Evolutionary conservation across 2,329 filamentous ascomycete genomes (phyloP).

Genomic region (Metarhizium guizhouense): DNA sequence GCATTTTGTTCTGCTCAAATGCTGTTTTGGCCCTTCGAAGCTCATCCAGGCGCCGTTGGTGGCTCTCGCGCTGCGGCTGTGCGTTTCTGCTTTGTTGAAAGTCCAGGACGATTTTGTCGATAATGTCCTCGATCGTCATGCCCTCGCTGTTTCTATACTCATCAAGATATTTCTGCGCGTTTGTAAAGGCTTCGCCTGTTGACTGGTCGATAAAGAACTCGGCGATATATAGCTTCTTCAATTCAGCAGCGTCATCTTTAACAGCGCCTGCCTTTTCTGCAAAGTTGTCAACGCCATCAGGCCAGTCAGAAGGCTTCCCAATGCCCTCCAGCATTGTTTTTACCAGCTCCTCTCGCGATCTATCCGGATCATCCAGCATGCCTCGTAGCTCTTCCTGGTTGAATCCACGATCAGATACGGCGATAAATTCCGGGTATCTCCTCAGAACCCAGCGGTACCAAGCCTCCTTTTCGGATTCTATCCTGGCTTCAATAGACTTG

Average conservation of each 20-base stretch:
- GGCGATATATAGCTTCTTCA: conserved; percentile 30
- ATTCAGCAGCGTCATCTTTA: conserved; percentile 20
- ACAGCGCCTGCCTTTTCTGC: conserved; percentile 22
- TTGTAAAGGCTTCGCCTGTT: conserved; percentile 22
- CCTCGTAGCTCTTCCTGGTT: conserved; percentile 23
- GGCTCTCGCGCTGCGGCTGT: conserved; percentile 28
- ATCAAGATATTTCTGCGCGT: conserved; percentile 31
- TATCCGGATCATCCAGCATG: conserved; percentile 28
- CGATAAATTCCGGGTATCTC: conserved; percentile 29
- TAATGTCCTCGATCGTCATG: conserved; percentile 23
- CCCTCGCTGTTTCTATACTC: conserved; percentile 18
- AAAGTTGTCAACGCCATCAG: conserved; percentile 23
- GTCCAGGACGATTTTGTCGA: conserved; percentile 24
- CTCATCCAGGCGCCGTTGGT: conserved; percentile 33
- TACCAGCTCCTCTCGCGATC: conserved; percentile 27
- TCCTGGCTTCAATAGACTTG: conserved; percentile 37
- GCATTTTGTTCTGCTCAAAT: conserved; percentile 35
- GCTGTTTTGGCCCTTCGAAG: conserved; percentile 38
- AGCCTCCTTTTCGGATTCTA: conserved; percentile 40
- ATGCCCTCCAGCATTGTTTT: conserved; percentile 26
- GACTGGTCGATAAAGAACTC: conserved; percentile 31
- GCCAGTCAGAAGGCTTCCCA: conserved; percentile 24
- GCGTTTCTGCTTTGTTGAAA: conserved; percentile 19
- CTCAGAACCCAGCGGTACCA: conserved; percentile 42
- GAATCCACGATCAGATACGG: conserved; percentile 19